Conservation (phyloP, 176 grass and related monocot species). For the Carex pumila region DNA sequence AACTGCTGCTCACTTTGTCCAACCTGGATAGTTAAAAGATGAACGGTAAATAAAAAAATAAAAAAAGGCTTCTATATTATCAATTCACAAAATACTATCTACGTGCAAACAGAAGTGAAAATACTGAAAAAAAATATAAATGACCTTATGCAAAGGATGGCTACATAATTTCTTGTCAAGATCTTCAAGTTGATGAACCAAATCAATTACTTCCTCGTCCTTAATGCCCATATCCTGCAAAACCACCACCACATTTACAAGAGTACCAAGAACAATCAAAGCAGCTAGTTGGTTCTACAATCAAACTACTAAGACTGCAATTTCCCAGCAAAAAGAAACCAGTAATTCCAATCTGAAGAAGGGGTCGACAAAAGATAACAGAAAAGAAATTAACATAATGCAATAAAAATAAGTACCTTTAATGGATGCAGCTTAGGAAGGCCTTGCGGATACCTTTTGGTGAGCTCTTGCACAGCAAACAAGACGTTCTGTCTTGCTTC, state of each 20-base stretch:
- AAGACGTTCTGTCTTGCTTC: constrained; percentile 97
- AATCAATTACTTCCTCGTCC: constrained; percentile 68
- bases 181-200: constrained; percentile 83
- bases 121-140: not conserved
- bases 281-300: not conserved
- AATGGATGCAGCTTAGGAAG: constrained; percentile 89
- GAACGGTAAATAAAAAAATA: not conserved
- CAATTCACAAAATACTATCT: not conserved
- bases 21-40: constrained; percentile 35
- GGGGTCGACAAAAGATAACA: not conserved
- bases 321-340: not conserved
- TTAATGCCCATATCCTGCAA: constrained; percentile 89
- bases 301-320: not conserved
- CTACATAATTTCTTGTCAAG: constrained; percentile 69
- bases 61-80: not conserved
- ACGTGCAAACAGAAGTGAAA: not conserved
- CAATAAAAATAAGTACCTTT: constrained; percentile 36
- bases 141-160: constrained; percentile 83
- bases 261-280: not conserved
- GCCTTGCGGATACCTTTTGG: constrained; percentile 85
- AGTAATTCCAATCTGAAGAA: not conserved
- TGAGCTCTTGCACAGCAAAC: constrained; percentile 89
- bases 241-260: constrained; percentile 21
- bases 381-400: constrained; percentile 11
- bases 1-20: constrained; percentile 94